Evolutionary conservation across 441 rosid species (phyloP).

Genomic region (Capsella rubella): DNA sequence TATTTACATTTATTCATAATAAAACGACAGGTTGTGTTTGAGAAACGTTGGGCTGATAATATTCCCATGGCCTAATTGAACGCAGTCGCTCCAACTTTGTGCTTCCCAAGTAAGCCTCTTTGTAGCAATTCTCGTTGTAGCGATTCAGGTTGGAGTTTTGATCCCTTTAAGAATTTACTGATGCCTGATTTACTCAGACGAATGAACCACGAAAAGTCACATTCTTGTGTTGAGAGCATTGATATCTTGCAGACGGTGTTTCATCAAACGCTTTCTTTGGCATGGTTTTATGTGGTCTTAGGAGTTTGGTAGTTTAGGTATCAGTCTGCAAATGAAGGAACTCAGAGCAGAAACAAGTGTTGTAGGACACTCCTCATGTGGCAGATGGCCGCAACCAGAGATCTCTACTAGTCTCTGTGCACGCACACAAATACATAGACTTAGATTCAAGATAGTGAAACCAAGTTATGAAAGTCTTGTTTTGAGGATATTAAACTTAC

Average conservation of each 20-base stretch:
- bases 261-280: slow-evolving; percentile 14
- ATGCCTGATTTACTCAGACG: neutral
- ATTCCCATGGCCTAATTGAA: slow-evolving; percentile 17
- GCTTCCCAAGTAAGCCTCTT: neutral
- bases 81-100: neutral
- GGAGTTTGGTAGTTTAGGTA: slow-evolving; percentile 40
- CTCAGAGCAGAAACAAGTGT: slow-evolving; percentile 74
- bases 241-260: slow-evolving; percentile 1
- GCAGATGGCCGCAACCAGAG: slow-evolving; percentile 93
- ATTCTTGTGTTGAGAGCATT: slow-evolving; percentile 21
- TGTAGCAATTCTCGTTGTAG: slow-evolving; percentile 11
- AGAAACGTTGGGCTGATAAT: slow-evolving; percentile 1
- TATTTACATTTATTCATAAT: slow-evolving; percentile 17
- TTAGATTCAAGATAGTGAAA: neutral
- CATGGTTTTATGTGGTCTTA: slow-evolving; percentile 17
- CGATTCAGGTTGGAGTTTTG: neutral
- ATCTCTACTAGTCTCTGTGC: slow-evolving; percentile 87
- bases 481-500: slow-evolving; percentile 56
- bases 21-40: slow-evolving; percentile 5
- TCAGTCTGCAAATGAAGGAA: slow-evolving; percentile 77
- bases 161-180: neutral
- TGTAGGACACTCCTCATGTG: slow-evolving; percentile 93
- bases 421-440: neutral
- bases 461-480: neutral
- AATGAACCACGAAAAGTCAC: neutral